Base-by-base conservation (phyloP, 441 rosid genomes). In the Manihot esculenta region DNA sequence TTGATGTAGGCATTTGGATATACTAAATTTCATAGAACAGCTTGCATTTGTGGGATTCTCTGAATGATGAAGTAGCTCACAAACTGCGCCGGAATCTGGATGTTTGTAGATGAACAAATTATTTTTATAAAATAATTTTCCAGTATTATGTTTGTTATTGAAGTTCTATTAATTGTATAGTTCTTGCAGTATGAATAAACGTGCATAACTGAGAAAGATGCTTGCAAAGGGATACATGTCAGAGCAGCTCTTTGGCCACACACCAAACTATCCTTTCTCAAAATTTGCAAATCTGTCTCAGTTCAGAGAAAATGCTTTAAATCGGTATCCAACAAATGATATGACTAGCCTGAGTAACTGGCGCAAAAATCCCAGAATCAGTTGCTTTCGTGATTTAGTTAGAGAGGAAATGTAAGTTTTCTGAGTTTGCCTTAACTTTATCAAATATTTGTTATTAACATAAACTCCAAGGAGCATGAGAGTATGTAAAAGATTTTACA, bases 351-450 rank as follows among this genome's bases (percentile, higher is more conserved):
- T 41, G 33, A 65, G 54, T 62, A 69, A 72, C 66, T 70, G 78
- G 80, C 79, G 66, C 26, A 62, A 67, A 51, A 65, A 66, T 27
- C 69, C 79, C 20, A 59, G 14, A 58, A 58, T 74, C 50, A 6
- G 56, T 63, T 30, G n/a, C 61, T 26, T 71, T 14, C 71, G 69
- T 38, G 78, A 27, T 53, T 66, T 71, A 50, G 66, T 80, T 58
- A 67, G 80, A 66, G 48, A 69, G 15, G 68, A 44, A 69, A 77
- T 74, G 82, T 77, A 68, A 62, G 83, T 57, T 69, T 58, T 51
- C 10, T 18, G 58, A 47, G 10, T 57, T 69, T 1, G 1, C 21
- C 13, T 61, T 47, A 24, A 30, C 23, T 10, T 3, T 15, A 30
- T 54, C 23, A 11, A 44, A 17, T 59, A 12, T 49, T 38, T 49